Evolutionary conservation across 2,329 filamentous ascomycete species (phyloP), one percentile per base, ranked within the genome.

Genomic region (Fusarium begoniae): DNA sequence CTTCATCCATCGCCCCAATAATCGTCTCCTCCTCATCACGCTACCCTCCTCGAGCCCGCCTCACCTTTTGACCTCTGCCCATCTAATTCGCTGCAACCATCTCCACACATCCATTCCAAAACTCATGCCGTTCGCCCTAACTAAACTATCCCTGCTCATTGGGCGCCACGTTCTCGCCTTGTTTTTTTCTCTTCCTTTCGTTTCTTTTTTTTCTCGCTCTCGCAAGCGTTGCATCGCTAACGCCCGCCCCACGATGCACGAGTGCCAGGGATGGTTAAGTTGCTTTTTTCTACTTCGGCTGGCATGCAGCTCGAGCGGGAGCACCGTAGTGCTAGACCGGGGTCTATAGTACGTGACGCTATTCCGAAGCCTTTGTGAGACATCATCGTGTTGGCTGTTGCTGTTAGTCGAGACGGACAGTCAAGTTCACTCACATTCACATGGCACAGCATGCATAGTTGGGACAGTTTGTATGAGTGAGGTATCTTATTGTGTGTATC

Each of bases 91-190:
- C 44, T 35, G 18, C 48, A 43, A 37, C 40, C 40, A 55, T 70
- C 70, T 60, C 72, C 72, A 68, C 71, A 63, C 67, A 68, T 54
- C 63, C 63, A 62, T 72, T 70, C 62, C 69, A 63, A 50, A 59
- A 43, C 45, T 55, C 63, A 76, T 78, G 74, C 77, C 77, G 77
- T 79, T 78, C 77, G 77, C 77, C 77, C 70, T 76, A 50, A 45
- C 61, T 24, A 60, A 50, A 35, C 12, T 43, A 51, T 61, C 59
- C 63, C 65, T 65, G 48, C 45, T 61, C 43, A 77, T 76, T 78
- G 76, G 76, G 56, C 70, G 66, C 73, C 73, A 75, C 70, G 38
- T 58, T 63, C 51, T 64, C 73, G 70, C 73, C 70, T 62, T 75
- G 58, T 72, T 75, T 75, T 70, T 70, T 68, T 18, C 55, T 57